Evolutionary conservation across 305 asterid species (phyloP).

Genomic region (Rubia balearica): DNA sequence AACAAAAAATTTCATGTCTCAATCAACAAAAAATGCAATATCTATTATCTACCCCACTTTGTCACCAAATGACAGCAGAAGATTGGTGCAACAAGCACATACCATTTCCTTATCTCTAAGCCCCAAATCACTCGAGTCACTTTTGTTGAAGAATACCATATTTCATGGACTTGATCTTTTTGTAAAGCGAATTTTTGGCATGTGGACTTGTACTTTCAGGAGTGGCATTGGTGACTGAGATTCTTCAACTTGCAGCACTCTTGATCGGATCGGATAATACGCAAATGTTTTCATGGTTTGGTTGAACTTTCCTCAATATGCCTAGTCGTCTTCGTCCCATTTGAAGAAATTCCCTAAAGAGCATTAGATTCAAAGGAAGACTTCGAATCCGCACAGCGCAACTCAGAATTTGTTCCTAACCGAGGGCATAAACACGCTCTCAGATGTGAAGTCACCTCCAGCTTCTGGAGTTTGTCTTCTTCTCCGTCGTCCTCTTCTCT

Average conservation of each 20-base stretch:
- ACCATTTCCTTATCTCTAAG: slow-evolving; percentile 29
- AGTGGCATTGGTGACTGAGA: neutral
- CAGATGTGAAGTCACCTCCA: too few species aligned
- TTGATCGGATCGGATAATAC: slow-evolving; percentile 11
- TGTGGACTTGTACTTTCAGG: neutral
- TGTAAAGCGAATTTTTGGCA: neutral
- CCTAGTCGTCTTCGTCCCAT: neutral
- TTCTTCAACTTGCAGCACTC: slow-evolving; percentile 9
- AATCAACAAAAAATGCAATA: too few species aligned
- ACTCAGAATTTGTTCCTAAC: neutral
- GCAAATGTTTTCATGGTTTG: neutral
- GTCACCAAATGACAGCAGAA: too few species aligned
- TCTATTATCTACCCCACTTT: too few species aligned
- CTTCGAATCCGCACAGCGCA: slow-evolving; percentile 5
- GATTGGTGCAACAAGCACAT: too few species aligned
- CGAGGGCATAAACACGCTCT: too few species aligned
- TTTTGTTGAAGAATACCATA: neutral
- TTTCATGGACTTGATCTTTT: slow-evolving; percentile 15
- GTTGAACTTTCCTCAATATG: neutral
- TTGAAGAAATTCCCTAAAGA: neutral
- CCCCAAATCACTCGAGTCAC: slow-evolving; percentile 25
- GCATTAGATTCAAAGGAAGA: too few species aligned
- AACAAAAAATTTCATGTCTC: too few species aligned
- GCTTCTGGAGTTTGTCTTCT: too few species aligned
- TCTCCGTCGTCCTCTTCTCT: too few species aligned